Evolutionary conservation across 2,329 filamentous ascomycete genomes (phyloP).

Genomic region (Fusarium piperis): DNA sequence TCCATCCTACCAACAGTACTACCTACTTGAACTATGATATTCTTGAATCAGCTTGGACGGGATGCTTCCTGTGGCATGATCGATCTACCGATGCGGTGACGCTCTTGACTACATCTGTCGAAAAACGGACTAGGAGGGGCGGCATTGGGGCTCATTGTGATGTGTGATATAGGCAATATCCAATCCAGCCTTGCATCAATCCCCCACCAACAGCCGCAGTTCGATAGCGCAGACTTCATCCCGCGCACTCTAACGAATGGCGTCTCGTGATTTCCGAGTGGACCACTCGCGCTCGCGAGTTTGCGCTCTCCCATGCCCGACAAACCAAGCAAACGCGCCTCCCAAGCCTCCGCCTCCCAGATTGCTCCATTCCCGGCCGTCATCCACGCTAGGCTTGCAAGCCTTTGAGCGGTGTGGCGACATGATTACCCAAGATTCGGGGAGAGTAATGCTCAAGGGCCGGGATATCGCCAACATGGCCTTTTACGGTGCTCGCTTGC

Average conservation of each 20-base stretch:
- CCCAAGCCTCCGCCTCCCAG: neutral
- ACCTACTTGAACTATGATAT: neutral
- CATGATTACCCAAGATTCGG: neutral
- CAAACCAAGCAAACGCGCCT: neutral
- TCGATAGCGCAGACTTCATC: neutral
- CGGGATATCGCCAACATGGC: neutral
- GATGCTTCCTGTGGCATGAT: neutral
- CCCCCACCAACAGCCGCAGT: neutral
- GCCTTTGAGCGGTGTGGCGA: neutral
- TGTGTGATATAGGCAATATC: neutral
- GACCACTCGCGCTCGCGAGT: neutral
- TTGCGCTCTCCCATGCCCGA: neutral
- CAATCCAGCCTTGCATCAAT: neutral
- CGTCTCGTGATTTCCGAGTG: neutral
- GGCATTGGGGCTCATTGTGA: neutral
- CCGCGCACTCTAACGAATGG: neutral
- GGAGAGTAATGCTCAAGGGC: neutral
- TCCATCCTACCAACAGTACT: neutral
- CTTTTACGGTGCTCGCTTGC: conserved; percentile 2
- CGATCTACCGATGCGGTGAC: neutral
- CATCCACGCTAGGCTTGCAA: neutral
- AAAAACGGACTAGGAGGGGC: neutral
- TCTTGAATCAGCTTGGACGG: neutral
- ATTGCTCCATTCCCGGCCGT: neutral
- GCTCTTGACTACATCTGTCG: neutral